Evolutionary conservation across 176 grass and related monocot species (phyloP), one percentile per base, ranked within the genome.

Genomic region (Oryza meridionalis): DNA sequence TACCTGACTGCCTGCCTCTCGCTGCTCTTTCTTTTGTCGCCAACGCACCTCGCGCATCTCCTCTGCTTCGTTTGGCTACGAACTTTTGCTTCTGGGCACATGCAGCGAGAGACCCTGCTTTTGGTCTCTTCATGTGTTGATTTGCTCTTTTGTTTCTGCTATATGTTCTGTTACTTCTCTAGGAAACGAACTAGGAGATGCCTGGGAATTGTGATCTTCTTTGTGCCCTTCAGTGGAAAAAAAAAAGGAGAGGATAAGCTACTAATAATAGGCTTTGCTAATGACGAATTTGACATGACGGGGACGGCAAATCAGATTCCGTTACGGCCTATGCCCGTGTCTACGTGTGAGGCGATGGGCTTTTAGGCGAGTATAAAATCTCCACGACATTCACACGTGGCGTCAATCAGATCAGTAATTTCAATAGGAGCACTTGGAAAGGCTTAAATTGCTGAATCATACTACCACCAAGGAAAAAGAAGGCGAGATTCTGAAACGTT

Each of bases 371-470:
- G 33, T 4, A 8, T 67, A 83, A 71, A 83, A 84, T 73, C 72
- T 84, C 67, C 55, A 33, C 7, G 44, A 46, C 70, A 72, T 44
- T 43, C 16, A 29, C 65, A 70, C 77, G 82, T 76, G 82, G 87
- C 70, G 17, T 29, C 27, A 77, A 35, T 46, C 29, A n/a, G 27
- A 58, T 75, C 25, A 37, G 32, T 25, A 72, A 14, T 29, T 37
- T 70, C 11, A 59, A 58, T 29, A 76, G 46, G 12, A 8, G 47
- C 2, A 9, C 24, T 31, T 64, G 11, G 24, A 55, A 73, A 65
- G 59, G 64, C 24, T 72, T 24, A 11, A 17, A 80, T 62, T 64
- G 58, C 1, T 24, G 24, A 24, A 62, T 62, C 58, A 62, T 62
- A 43, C 61, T 75, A 50, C 63, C 87, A 75, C 82, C 51, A 55